A percentile compares a stretch with the other conserved stretches of the same genome.
Evolutionary conservation across 2,329 filamentous ascomycete genomes (phyloP).

Genomic region (Pleochaeta shiraiana): DNA sequence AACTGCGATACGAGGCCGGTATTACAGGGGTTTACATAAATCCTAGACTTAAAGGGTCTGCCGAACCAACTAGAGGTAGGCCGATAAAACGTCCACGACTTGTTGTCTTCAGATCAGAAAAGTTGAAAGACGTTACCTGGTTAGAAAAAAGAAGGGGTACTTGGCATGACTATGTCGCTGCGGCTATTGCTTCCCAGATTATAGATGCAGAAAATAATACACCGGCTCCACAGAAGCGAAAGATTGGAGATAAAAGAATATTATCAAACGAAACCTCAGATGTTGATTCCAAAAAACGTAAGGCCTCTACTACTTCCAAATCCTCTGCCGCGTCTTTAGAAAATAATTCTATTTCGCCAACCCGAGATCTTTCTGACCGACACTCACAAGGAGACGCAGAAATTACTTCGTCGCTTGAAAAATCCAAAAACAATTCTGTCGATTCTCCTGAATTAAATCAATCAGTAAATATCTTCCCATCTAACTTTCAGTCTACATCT

Average conservation of each 20-base stretch:
- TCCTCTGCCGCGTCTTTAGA: too few relatives aligned
- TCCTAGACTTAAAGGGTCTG: slow-evolving; percentile 5
- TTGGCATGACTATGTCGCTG: slow-evolving; percentile 6
- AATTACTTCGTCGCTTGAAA: too few relatives aligned
- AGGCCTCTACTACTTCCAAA: too few relatives aligned
- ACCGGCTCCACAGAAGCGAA: not conserved
- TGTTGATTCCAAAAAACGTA: not conserved
- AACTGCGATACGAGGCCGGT: slow-evolving; percentile 8
- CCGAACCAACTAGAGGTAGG: slow-evolving; percentile 17
- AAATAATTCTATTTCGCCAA: too few relatives aligned
- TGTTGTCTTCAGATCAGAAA: slow-evolving; percentile 16
- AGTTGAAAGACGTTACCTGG: slow-evolving; percentile 12
- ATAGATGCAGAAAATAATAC: slow-evolving; percentile 5
- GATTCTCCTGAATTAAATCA: too few relatives aligned
- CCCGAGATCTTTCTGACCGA: too few relatives aligned
- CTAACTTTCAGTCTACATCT: too few relatives aligned
- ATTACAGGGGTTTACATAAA: slow-evolving; percentile 9
- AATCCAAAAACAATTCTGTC: too few relatives aligned
- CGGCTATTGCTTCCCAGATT: slow-evolving; percentile 4
- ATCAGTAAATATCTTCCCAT: too few relatives aligned
- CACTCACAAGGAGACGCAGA: too few relatives aligned
- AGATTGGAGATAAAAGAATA: not conserved
- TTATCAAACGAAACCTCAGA: not conserved
- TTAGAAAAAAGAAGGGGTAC: slow-evolving; percentile 7
- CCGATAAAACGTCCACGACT: slow-evolving; percentile 12